Evolutionary conservation across 2,329 filamentous ascomycete species (phyloP), one percentile per base, ranked within the genome.

Genomic region (Penicillium sp.): DNA sequence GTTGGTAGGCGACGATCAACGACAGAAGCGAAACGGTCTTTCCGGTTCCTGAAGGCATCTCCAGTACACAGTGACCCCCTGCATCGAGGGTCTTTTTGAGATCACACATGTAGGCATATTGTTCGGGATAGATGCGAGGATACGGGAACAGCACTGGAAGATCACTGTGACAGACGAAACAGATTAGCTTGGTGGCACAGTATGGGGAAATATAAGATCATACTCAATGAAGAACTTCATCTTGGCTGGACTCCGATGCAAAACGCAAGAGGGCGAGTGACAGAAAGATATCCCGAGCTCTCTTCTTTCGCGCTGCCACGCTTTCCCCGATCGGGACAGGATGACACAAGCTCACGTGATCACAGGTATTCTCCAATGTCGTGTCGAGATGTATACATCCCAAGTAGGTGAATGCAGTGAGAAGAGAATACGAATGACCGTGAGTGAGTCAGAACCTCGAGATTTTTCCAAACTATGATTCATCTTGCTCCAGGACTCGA

Each of bases 11-110:
- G 54, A 99, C 87, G 68, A 99, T 99, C 64, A 99, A 84, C 0
- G 94, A 97, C 43, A 99, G 81, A 4, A 99, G 81, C 9, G 94
- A 97, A 24, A 99, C 90, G 0, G 94, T 99, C 80, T 99, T 99
- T 58, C 94, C 94, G 22, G 94, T 99, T 42, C 94, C 94, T 56
- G 94, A 99, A 75, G 94, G 94, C 94, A 99, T 99, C 78, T 99
- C 94, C 65, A 99, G 79, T 21, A 99, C 93, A 73, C 92, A 97
- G 77, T 99, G 92, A 57, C 94, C 95, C 49, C 91, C 91, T 18
- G 88, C 89, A 81, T 99, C 94, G 68, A 99, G 87, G 18, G 94
- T 97, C 74, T 80, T 84, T 74, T 92, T 92, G 74, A 92, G 84
- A 79, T 91, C 89, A 71, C 87, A 90, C 89, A 92, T 92, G 78